Evolutionary conservation across 345 rosid genomes (phyloP).

Genomic region (Syzygium jambos): DNA sequence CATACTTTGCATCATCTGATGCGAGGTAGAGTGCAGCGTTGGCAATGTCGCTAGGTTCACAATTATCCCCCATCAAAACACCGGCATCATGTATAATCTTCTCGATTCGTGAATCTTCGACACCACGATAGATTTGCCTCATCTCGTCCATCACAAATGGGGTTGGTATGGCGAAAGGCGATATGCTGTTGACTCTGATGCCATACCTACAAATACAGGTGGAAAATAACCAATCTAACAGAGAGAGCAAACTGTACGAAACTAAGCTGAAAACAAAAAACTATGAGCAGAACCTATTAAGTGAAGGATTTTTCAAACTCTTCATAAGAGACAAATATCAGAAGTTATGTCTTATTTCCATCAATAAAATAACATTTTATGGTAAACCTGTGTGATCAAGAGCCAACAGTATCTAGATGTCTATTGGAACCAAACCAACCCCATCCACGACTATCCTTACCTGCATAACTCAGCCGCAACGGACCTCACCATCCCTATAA

Average conservation of each 20-base stretch:
- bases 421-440: conserved; percentile 20
- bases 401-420: not conserved
- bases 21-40: conserved; percentile 79
- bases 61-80: conserved; percentile 39
- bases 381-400: not conserved
- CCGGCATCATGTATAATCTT: conserved; percentile 36
- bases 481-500: conserved; percentile 53
- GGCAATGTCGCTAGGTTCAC: conserved; percentile 70
- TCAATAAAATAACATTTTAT: not conserved
- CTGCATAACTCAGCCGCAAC: conserved; percentile 61
- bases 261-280: not conserved
- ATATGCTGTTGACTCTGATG: conserved; percentile 68
- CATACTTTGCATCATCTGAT: conserved; percentile 75
- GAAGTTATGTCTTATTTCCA: not conserved
- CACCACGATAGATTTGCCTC: conserved; percentile 27
- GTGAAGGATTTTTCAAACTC: not conserved
- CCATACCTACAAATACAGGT: conserved; percentile 32
- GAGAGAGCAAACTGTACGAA: not conserved
- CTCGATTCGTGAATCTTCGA: conserved; percentile 19
- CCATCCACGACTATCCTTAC: conserved; percentile 13
- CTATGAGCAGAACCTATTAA: not conserved
- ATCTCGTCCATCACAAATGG: conserved; percentile 48
- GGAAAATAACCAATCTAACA: not conserved
- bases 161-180: conserved; percentile 75
- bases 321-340: not conserved